These are phyloP conservation scores for Cordyceps militaris DNA, from an alignment of 2,329 filamentous ascomycete genomes.

Conservation along the genomic window DNA sequence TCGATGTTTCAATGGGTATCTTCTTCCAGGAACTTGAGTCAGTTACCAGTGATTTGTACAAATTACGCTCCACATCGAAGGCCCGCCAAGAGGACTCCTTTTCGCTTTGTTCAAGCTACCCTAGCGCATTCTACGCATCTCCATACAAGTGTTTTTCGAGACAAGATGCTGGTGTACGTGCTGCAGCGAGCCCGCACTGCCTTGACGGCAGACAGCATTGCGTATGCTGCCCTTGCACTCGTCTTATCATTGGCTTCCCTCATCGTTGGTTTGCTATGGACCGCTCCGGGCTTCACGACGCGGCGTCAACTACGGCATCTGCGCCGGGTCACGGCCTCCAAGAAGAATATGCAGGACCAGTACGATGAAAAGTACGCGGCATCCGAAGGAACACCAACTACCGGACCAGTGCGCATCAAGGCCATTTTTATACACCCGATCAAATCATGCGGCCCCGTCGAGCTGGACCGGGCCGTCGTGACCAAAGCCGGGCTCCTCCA, in stretches of 20 bases:
- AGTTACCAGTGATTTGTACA: background rate
- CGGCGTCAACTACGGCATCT: slow-evolving; percentile 12
- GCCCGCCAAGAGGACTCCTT: background rate
- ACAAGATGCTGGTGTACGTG: background rate
- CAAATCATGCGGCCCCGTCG: slow-evolving; percentile 23
- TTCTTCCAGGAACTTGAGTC: background rate
- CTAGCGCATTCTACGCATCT: no score
- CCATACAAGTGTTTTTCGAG: no score
- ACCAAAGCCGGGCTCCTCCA: slow-evolving; percentile 21
- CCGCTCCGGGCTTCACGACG: background rate
- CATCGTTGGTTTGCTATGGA: background rate
- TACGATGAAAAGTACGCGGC: slow-evolving; percentile 15
- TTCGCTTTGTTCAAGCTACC: background rate
- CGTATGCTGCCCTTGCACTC: background rate
- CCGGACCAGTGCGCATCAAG: slow-evolving; percentile 19
- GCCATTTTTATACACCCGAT: slow-evolving; percentile 23
- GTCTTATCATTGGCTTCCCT: background rate
- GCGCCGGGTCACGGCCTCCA: slow-evolving; percentile 16
- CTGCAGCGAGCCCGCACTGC: background rate
- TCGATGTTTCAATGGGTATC: background rate
- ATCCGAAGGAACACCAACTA: background rate
- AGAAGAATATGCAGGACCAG: slow-evolving; percentile 23
- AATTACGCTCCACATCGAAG: background rate
- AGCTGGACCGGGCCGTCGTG: slow-evolving; percentile 19
- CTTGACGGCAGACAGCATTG: background rate